phyloP scores from a whole-genome alignment of 2,329 filamentous ascomycete species.

The Hirsutella minnesotensis region DNA sequence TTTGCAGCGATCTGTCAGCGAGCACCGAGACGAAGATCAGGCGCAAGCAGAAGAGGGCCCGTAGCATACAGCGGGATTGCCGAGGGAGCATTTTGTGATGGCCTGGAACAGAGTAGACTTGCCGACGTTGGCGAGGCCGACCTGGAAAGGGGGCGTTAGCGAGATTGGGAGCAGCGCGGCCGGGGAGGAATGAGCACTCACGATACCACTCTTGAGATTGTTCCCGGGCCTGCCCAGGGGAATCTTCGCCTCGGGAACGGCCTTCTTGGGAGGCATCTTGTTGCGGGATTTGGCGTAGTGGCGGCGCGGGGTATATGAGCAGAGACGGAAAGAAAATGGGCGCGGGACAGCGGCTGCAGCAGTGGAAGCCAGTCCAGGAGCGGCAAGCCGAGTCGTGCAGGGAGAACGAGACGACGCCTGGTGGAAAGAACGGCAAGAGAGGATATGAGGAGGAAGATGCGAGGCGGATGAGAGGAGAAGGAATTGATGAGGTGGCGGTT shows the following conservation, averaged over 20 bases:
- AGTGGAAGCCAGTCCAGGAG: conserved; percentile 36
- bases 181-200: conserved; percentile 31
- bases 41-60: conserved; percentile 24
- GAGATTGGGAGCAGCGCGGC: not conserved
- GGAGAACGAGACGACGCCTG: not conserved
- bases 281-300: conserved; percentile 50
- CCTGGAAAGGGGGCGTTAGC: conserved; percentile 35
- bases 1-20: conserved; percentile 30
- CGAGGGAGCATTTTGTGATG: conserved; percentile 93
- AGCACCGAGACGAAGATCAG: conserved; percentile 16
- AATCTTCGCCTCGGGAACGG: conserved; percentile 85
- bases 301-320: conserved; percentile 36
- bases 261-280: conserved; percentile 96
- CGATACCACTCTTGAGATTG: conserved; percentile 98
- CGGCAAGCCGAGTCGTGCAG: conserved; percentile 29
- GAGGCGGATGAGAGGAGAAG: not conserved
- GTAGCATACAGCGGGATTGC: conserved; percentile 74
- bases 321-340: conserved; percentile 24
- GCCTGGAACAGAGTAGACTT: conserved; percentile 99
- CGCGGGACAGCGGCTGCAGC: conserved; percentile 31
- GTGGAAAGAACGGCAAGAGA: not conserved
- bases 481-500: not conserved
- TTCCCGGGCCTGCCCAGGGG: conserved; percentile 92
- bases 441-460: not conserved
- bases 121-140: conserved; percentile 97